A percentile compares a stretch with the other conserved stretches of the same genome.
These are phyloP conservation scores for Cicer judaicum DNA, from an alignment of 306 rosid species.

Conservation along the genomic window DNA sequence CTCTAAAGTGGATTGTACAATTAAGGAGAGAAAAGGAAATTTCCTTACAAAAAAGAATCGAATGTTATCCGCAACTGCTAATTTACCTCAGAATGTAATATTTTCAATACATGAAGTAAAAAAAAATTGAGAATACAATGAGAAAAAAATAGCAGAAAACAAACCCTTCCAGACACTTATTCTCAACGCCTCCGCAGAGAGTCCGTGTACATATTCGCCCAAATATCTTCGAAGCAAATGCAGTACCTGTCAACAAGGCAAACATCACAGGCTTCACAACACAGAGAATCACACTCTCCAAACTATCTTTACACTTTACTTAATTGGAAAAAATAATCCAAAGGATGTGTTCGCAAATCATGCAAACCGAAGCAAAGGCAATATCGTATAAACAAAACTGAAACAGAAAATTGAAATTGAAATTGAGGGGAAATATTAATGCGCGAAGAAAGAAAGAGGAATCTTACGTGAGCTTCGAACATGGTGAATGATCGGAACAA, in stretches of 20 bases:
- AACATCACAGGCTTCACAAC: slow-evolving; percentile 2
- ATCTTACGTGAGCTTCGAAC: slow-evolving; percentile 96
- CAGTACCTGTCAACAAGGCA: slow-evolving; percentile 65
- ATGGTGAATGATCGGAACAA: slow-evolving; percentile 59
- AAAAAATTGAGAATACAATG: slow-evolving; percentile 27
- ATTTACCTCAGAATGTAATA: slow-evolving; percentile 24
- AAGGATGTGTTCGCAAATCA: background rate
- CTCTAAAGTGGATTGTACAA: slow-evolving; percentile 22
- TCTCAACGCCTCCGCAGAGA: slow-evolving; percentile 88
- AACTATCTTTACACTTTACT: background rate
- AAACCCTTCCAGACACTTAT: slow-evolving; percentile 99
- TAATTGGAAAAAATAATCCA: background rate
- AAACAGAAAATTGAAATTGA: slow-evolving; percentile 16
- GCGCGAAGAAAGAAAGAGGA: slow-evolving; percentile 14
- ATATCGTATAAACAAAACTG: background rate
- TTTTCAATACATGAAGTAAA: slow-evolving; percentile 13
- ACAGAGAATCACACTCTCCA: slow-evolving; percentile 18
- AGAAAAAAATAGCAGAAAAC: slow-evolving; percentile 44
- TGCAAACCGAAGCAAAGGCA: background rate
- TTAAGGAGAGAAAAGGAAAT: background rate
- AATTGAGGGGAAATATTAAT: background rate
- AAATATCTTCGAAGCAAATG: slow-evolving; percentile 89
- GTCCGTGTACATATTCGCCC: slow-evolving; percentile 99
- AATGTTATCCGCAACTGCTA: slow-evolving; percentile 19
- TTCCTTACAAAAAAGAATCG: background rate